These are phyloP conservation scores for Mucor plumbeus DNA, from an alignment of 371 early-diverging fungal species.

Conservation along the genomic window DNA sequence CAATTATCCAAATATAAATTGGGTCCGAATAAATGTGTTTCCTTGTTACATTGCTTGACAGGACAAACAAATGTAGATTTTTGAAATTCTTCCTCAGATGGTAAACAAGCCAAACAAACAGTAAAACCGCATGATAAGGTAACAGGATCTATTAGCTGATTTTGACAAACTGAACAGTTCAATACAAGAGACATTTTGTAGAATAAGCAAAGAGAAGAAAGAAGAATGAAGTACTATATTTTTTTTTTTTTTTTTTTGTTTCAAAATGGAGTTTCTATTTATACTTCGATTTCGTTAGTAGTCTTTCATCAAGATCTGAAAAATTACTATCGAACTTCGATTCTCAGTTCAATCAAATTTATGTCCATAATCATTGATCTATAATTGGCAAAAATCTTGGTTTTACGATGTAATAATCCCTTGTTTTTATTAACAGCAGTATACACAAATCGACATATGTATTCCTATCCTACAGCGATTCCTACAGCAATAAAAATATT, in stretches of 20 bases:
- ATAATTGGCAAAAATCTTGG: not conserved
- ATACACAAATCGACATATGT: not conserved
- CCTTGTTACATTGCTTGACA: constrained; percentile 26
- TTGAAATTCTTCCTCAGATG: constrained; percentile 21
- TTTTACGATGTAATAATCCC: not conserved
- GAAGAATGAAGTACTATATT: not conserved
- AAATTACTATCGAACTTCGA: not conserved
- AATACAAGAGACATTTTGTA: constrained; percentile 9
- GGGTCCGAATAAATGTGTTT: constrained; percentile 43
- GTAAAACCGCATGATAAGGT: constrained; percentile 58
- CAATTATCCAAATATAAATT: constrained; percentile 8
- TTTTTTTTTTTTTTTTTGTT: not conserved
- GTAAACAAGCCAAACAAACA: constrained; percentile 45
- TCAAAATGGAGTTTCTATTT: not conserved
- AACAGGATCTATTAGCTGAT: constrained; percentile 37
- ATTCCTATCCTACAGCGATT: not conserved
- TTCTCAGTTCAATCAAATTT: constrained; percentile 1
- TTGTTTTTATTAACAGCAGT: not conserved
- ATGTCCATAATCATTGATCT: not conserved
- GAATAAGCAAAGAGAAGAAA: not conserved
- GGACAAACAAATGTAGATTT: constrained; percentile 39
- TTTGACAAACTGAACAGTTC: constrained; percentile 44
- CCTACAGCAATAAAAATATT: not conserved
- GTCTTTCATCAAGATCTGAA: not conserved
- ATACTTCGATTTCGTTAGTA: constrained; percentile 1